These are phyloP conservation scores for Chloranthus sessilifolius DNA, from an alignment of 164 flowering plant species.

Conservation along the genomic window DNA sequence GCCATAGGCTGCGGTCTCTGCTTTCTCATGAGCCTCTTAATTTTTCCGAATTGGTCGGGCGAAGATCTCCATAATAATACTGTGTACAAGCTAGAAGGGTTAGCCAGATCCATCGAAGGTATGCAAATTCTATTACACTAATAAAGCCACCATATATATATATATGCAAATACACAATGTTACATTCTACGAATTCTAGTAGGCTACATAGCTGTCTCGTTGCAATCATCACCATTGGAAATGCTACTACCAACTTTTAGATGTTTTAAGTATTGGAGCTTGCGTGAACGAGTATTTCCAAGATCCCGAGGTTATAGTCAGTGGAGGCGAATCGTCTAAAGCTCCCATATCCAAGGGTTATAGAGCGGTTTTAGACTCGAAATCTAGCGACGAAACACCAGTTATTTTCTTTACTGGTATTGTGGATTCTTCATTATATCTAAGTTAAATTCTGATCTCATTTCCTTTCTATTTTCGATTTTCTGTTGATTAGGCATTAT, in stretches of 20 bases:
- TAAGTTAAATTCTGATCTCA: too few species aligned
- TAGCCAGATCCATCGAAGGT: slow-evolving; percentile 84
- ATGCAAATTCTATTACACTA: neutral
- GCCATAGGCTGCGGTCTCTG: slow-evolving; percentile 82
- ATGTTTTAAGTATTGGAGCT: slow-evolving; percentile 54
- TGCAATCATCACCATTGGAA: too few species aligned
- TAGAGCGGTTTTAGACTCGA: slow-evolving; percentile 84
- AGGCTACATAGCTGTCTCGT: too few species aligned
- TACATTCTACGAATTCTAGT: too few species aligned
- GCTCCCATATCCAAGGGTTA: slow-evolving; percentile 66
- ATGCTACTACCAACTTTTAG: too few species aligned
- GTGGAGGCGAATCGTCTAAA: slow-evolving; percentile 29
- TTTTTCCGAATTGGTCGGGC: slow-evolving; percentile 89
- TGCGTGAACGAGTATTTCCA: slow-evolving; percentile 73
- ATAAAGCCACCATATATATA: neutral
- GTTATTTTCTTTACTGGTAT: slow-evolving; percentile 31
- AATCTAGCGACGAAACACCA: slow-evolving; percentile 69
- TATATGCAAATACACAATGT: too few species aligned
- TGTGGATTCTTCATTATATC: too few species aligned
- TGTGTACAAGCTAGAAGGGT: slow-evolving; percentile 61
- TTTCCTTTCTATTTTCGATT: too few species aligned
- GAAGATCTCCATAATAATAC: slow-evolving; percentile 76
- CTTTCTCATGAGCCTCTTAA: slow-evolving; percentile 69
- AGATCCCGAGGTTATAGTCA: slow-evolving; percentile 25
- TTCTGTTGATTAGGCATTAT: slow-evolving; percentile 65